These are phyloP conservation scores for Lipomyces chichibuensis DNA, from an alignment of 805 yeast genomes.

Conservation along the genomic window DNA sequence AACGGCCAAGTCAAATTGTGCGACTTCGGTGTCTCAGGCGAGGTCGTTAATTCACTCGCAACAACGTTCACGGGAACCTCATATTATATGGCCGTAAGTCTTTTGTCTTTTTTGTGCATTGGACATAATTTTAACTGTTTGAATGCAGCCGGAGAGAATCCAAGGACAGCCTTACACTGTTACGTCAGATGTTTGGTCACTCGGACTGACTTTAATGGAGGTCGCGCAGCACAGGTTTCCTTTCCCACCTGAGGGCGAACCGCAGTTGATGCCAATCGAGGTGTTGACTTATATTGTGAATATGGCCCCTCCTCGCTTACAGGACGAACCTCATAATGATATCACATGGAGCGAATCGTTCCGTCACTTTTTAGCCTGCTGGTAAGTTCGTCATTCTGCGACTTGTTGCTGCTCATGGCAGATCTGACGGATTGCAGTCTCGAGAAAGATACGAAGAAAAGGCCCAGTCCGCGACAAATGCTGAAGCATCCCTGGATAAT, in stretches of 20 bases:
- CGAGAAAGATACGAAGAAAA: conserved; percentile 71
- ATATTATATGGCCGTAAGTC: conserved; percentile 79
- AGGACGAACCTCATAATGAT: conserved; percentile 74
- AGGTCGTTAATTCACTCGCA: conserved; percentile 84
- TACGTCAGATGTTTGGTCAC: conserved; percentile 94
- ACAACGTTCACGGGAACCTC: conserved; percentile 97
- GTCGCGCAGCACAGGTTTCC: conserved; percentile 95
- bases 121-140: neutral
- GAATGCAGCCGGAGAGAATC: conserved; percentile 75
- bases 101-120: neutral
- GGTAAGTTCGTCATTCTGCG: conserved; percentile 3
- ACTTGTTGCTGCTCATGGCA: neutral
- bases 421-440: conserved; percentile 42
- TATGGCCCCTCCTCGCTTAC: conserved; percentile 71
- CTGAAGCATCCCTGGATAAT: conserved; percentile 89
- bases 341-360: conserved; percentile 83
- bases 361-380: conserved; percentile 76
- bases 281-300: conserved; percentile 77
- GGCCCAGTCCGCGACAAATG: conserved; percentile 95
- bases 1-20: conserved; percentile 87
- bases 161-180: conserved; percentile 95
- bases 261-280: conserved; percentile 81
- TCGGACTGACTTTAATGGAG: conserved; percentile 88
- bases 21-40: conserved; percentile 96
- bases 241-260: conserved; percentile 57